Evolutionary conservation across 352 stramenopile species (phyloP).

Genomic region (Plasmopara halstedii): DNA sequence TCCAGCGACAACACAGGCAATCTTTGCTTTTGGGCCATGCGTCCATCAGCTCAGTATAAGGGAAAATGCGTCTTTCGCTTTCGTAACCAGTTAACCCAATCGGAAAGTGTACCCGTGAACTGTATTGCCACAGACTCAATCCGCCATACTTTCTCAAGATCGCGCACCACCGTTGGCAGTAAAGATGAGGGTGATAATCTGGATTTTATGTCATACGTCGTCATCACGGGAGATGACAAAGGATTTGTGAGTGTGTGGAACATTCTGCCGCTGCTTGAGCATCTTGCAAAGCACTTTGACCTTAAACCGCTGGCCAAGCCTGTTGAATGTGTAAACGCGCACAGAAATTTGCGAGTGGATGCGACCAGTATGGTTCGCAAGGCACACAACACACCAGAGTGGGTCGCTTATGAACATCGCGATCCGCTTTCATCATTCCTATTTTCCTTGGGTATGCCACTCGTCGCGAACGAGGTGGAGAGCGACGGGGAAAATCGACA

Average conservation of each 20-base stretch:
- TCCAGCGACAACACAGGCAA: conserved; percentile 66
- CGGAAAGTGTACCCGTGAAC: conserved; percentile 38
- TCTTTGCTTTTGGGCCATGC: conserved; percentile 70
- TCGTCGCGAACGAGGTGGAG: conserved; percentile 21
- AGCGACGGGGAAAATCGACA: conserved; percentile 9
- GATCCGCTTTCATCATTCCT: conserved; percentile 56
- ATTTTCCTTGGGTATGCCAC: conserved; percentile 41
- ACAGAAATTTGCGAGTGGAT: conserved; percentile 68
- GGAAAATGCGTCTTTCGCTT: conserved; percentile 74
- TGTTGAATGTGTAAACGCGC: conserved; percentile 62
- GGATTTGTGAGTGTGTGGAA: conserved; percentile 70
- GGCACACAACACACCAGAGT: conserved; percentile 55
- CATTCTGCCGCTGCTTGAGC: conserved; percentile 45
- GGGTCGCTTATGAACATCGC: conserved; percentile 36
- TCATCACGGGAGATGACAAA: conserved; percentile 76
- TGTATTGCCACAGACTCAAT: conserved; percentile 33
- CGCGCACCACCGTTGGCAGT: neutral
- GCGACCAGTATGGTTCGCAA: conserved; percentile 63
- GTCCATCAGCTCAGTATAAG: conserved; percentile 47
- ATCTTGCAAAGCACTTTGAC: conserved; percentile 47
- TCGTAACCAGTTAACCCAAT: conserved; percentile 36
- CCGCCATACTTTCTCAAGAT: conserved; percentile 3
- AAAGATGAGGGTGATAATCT: conserved; percentile 17
- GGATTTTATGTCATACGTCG: conserved; percentile 36
- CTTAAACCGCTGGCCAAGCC: conserved; percentile 38